phyloP scores from a whole-genome alignment of 129 eudicot genomes.

The Flaveria linearis region DNA sequence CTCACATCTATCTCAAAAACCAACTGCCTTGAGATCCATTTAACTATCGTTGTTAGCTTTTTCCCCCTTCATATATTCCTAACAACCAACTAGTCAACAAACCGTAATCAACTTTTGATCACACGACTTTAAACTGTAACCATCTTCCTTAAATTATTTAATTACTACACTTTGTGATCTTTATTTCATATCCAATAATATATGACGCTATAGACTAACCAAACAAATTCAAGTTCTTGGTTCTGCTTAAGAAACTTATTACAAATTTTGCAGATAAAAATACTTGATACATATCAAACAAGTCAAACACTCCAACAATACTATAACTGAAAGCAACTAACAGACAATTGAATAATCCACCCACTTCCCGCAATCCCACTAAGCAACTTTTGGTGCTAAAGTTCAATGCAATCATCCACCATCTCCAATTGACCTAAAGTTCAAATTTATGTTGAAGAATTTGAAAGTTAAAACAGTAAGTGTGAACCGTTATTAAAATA shows the following conservation, averaged over 20 bases:
- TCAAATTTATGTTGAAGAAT: neutral
- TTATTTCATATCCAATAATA: slow-evolving; percentile 19
- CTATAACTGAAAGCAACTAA: too few relatives aligned
- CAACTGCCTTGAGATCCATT: too few relatives aligned
- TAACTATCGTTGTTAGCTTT: neutral
- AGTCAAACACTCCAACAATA: neutral
- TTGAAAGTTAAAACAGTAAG: neutral
- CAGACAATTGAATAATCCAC: neutral
- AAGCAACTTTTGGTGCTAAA: slow-evolving; percentile 2
- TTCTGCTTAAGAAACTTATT: neutral
- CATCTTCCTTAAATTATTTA: neutral
- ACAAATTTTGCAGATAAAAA: neutral
- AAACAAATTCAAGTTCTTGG: slow-evolving; percentile 1
- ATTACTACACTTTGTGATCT: neutral
- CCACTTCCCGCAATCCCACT: slow-evolving; percentile 1
- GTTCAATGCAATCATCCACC: slow-evolving; percentile 31
- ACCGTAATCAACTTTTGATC: neutral
- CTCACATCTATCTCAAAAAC: neutral
- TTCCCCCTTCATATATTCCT: neutral
- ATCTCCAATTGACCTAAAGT: slow-evolving; percentile 40
- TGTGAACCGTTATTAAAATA: neutral
- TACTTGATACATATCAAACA: neutral
- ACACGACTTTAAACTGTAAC: neutral
- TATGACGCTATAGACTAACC: slow-evolving; percentile 15
- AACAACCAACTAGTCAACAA: neutral